Conservation (phyloP, 2,329 filamentous ascomycete genomes). For the Sphaerulina vaccinii region DNA sequence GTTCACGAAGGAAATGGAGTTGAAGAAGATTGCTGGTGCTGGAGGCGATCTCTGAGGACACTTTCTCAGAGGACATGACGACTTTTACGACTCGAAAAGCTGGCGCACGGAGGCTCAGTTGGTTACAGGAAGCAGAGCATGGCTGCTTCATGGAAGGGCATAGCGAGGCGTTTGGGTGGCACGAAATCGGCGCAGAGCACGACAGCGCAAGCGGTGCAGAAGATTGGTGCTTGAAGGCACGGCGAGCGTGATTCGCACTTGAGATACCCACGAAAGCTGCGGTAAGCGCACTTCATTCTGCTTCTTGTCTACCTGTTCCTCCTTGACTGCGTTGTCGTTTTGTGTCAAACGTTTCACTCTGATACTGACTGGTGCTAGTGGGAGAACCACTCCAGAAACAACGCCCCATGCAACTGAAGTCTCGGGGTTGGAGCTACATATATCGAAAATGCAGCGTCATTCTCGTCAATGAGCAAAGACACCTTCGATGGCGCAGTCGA, state of each 20-base stretch:
- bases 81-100: neutral
- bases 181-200: neutral
- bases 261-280: slow-evolving; percentile 9
- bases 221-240: neutral
- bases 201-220: neutral
- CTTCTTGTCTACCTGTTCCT: neutral
- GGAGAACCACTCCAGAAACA: no score
- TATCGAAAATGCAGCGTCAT: no score
- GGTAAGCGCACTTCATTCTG: slow-evolving; percentile 5
- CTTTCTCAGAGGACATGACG: neutral
- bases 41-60: slow-evolving; percentile 28
- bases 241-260: neutral
- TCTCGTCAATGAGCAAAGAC: no score
- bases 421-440: no score
- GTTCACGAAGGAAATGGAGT: slow-evolving; percentile 88
- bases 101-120: neutral
- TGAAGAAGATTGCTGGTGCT: slow-evolving; percentile 70
- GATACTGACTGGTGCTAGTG: neutral
- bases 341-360: neutral
- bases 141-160: slow-evolving; percentile 14
- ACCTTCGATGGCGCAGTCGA: no score
- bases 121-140: neutral
- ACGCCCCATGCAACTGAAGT: no score
- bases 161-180: slow-evolving; percentile 22
- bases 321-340: neutral